phyloP scores from a whole-genome alignment of 2,329 filamentous ascomycete species.

The Aspergillus eucalypticola region DNA sequence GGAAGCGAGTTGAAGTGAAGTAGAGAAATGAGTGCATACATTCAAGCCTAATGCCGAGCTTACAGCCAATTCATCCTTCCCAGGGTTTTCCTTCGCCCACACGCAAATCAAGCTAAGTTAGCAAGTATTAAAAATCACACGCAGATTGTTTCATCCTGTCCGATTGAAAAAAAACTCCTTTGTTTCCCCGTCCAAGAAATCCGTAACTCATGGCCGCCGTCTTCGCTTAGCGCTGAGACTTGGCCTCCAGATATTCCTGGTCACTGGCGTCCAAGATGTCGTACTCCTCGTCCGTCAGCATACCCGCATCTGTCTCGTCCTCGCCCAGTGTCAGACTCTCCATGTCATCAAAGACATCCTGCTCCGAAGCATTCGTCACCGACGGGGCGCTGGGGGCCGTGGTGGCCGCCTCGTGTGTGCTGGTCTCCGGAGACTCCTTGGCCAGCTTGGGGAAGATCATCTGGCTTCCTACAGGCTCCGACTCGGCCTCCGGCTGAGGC shows the following conservation, averaged over 20 bases:
- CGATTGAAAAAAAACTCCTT: constrained; percentile 1
- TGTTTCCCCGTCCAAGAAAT: not conserved
- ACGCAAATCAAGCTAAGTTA: not conserved
- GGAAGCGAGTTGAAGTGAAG: no score
- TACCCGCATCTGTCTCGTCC: constrained; percentile 62
- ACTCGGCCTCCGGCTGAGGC: constrained; percentile 35
- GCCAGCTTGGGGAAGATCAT: constrained; percentile 98
- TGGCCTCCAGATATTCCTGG: constrained; percentile 68
- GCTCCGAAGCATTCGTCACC: constrained; percentile 51
- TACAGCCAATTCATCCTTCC: no score
- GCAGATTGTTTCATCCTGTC: constrained; percentile 13
- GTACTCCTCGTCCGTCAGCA: constrained; percentile 97
- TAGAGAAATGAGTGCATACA: no score
- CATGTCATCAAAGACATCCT: constrained; percentile 54
- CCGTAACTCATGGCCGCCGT: not conserved
- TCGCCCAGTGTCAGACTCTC: constrained; percentile 58
- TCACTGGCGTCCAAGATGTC: constrained; percentile 95
- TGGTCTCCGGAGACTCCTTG: constrained; percentile 83
- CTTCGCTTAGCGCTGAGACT: constrained; percentile 24
- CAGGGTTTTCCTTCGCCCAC: not conserved
- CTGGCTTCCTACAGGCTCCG: constrained; percentile 55
- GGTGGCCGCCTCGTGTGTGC: constrained; percentile 63
- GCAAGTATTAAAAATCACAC: not conserved
- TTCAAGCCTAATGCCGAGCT: no score
- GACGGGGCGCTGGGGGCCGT: constrained; percentile 36